phyloP scores from a whole-genome alignment of 768 basidiomycete species.

The Leucocoprinus leucothites region DNA sequence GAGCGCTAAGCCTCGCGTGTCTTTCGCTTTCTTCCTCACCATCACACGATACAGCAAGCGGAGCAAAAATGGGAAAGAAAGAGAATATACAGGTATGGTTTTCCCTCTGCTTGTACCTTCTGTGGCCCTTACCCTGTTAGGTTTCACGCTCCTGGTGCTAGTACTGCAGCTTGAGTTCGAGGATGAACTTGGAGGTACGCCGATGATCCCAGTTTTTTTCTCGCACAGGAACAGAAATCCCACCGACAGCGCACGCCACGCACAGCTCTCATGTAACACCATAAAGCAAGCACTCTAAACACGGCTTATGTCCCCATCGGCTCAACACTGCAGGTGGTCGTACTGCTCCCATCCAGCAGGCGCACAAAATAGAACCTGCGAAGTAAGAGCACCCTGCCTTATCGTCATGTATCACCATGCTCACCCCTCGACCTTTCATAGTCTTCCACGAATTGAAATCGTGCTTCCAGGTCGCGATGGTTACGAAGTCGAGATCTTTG shows the following conservation, averaged over 20 bases:
- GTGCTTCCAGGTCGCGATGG: constrained; percentile 95
- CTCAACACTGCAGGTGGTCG: constrained; percentile 97
- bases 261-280: constrained; percentile 95
- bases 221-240: neutral
- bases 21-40: constrained; percentile 4
- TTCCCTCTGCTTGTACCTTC: neutral
- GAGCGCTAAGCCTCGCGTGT: constrained; percentile 1
- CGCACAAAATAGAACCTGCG: constrained; percentile 98
- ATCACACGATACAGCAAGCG: too few relatives aligned
- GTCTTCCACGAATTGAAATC: constrained; percentile 56
- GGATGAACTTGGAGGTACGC: constrained; percentile 94
- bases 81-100: constrained; percentile 52
- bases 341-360: constrained; percentile 97
- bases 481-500: constrained; percentile 98
- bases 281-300: constrained; percentile 99
- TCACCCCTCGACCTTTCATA: constrained; percentile 20
- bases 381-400: constrained; percentile 39
- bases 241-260: too few relatives aligned
- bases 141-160: constrained; percentile 94
- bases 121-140: constrained; percentile 33
- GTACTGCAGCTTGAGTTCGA: constrained; percentile 99
- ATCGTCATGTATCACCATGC: neutral
- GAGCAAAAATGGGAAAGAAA: constrained; percentile 52
- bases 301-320: constrained; percentile 90
- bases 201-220: constrained; percentile 4